Conservation (phyloP, 441 rosid genomes). For the Adansonia madagascariensis region DNA sequence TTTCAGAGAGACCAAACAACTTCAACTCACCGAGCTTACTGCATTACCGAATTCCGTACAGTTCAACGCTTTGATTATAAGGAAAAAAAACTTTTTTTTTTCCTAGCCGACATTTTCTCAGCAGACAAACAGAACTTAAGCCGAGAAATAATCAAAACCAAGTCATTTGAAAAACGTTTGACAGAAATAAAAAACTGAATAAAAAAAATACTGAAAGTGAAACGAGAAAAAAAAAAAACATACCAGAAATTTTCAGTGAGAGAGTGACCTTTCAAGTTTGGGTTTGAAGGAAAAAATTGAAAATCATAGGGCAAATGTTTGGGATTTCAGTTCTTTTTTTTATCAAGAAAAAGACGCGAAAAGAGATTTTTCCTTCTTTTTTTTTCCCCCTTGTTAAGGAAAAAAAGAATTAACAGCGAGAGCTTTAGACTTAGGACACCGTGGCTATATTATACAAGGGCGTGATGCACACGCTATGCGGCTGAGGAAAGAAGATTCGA, state of each 20-base stretch:
- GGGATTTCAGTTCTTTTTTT: not conserved
- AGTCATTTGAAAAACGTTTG: not conserved
- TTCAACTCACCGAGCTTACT: no score
- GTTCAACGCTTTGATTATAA: not conserved
- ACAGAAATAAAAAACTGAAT: not conserved
- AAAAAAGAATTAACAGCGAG: not conserved
- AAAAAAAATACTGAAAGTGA: not conserved
- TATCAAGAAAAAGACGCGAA: no score
- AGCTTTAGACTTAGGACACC: not conserved
- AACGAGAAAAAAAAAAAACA: not conserved
- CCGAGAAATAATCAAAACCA: slow-evolving; percentile 6
- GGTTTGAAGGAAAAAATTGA: not conserved
- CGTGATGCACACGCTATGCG: not conserved
- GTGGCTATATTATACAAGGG: not conserved
- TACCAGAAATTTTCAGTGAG: slow-evolving; percentile 9
- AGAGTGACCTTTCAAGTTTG: not conserved
- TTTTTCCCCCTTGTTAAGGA: no score
- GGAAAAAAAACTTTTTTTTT: not conserved
- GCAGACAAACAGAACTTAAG: slow-evolving; percentile 7
- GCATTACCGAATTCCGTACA: not conserved
- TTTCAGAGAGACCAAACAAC: slow-evolving; percentile 13
- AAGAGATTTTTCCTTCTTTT: no score
- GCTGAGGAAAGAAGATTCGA: no score
- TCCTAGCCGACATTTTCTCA: slow-evolving; percentile 10
- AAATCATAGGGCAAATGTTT: not conserved